A percentile compares a stretch with the other conserved stretches of the same genome.
phyloP scores from a whole-genome alignment of 805 yeast species.

The Candida quercuum region DNA sequence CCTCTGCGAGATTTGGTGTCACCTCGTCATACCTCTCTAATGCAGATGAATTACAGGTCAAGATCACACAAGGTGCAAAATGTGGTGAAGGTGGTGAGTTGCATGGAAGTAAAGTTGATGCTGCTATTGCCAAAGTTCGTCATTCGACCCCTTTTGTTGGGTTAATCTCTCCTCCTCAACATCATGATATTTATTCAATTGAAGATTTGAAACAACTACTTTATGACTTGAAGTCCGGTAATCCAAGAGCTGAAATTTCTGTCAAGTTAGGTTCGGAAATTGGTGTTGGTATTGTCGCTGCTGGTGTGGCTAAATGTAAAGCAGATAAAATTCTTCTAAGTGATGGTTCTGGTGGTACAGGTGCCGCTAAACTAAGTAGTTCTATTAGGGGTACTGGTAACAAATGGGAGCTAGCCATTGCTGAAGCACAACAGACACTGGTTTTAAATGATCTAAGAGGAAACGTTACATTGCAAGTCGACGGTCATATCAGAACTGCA shows the following conservation, averaged over 20 bases:
- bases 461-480: constrained; percentile 94
- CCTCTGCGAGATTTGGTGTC: constrained; percentile 97
- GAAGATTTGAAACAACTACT: constrained; percentile 96
- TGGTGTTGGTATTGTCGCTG: constrained; percentile 98
- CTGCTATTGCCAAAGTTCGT: constrained; percentile 86
- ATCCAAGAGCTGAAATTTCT: constrained; percentile 95
- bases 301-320: constrained; percentile 98
- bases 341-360: constrained; percentile 99
- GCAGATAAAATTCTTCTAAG: constrained; percentile 94
- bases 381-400: constrained; percentile 96
- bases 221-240: constrained; percentile 93
- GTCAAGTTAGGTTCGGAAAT: constrained; percentile 96
- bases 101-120: constrained; percentile 60
- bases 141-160: constrained; percentile 98
- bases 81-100: constrained; percentile 99
- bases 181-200: constrained; percentile 96
- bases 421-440: constrained; percentile 96
- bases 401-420: constrained; percentile 98
- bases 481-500: constrained; percentile 96
- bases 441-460: constrained; percentile 95
- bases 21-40: constrained; percentile 91
- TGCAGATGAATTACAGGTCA: constrained; percentile 96
- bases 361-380: constrained; percentile 92
- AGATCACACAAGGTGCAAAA: constrained; percentile 99
- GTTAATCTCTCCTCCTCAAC: constrained; percentile 96